These are phyloP conservation scores for Trichomonas tenax DNA, from an alignment of 208 protist species.

Conservation along the genomic window DNA sequence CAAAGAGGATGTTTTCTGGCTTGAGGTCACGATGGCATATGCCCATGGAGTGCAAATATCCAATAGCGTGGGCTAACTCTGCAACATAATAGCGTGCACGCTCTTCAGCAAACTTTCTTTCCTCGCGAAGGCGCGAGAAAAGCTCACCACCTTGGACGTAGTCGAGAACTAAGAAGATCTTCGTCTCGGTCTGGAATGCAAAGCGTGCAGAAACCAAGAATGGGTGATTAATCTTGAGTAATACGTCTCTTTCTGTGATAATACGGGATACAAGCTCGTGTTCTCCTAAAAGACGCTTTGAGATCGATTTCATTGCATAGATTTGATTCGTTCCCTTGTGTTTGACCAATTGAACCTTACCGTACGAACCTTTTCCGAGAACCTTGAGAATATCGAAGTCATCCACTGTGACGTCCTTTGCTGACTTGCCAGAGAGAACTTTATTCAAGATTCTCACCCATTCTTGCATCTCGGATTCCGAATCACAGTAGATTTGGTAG, in stretches of 20 bases:
- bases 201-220: constrained; percentile 34
- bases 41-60: constrained; percentile 13
- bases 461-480: background rate
- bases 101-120: background rate
- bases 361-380: background rate
- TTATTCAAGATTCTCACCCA: background rate
- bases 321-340: background rate
- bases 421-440: background rate
- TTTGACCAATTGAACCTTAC: background rate
- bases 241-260: constrained; percentile 21
- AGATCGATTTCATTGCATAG: constrained; percentile 5
- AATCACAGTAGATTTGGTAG: background rate
- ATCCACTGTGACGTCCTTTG: background rate
- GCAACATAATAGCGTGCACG: constrained; percentile 13
- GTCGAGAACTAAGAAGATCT: constrained; percentile 33
- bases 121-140: constrained; percentile 30
- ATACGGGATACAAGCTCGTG: background rate
- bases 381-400: constrained; percentile 9
- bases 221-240: constrained; percentile 23
- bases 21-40: constrained; percentile 31
- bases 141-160: constrained; percentile 34
- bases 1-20: constrained; percentile 26
- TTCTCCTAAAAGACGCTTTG: background rate
- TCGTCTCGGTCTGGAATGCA: constrained; percentile 32
- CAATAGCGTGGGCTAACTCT: constrained; percentile 23